A percentile compares a stretch with the other conserved stretches of the same genome.
Conservation (phyloP, 1,284 basidiomycete species). For the Meripilus lineatus region DNA sequence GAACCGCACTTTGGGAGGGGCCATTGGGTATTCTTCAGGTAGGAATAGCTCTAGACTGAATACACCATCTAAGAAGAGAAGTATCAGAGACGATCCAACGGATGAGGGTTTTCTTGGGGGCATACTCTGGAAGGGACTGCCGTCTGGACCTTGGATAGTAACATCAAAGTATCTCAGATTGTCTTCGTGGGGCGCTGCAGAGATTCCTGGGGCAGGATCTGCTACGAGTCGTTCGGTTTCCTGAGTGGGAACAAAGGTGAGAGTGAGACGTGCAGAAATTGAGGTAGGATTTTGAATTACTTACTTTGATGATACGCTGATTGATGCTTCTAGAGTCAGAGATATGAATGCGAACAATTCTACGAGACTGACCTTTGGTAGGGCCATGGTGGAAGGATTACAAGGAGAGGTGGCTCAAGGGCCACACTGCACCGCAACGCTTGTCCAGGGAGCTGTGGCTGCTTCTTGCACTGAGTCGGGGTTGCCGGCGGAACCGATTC, state of each 20-base stretch:
- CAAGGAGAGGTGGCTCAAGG: no score
- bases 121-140: constrained; percentile 92
- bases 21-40: constrained; percentile 99
- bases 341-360: not conserved
- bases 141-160: constrained; percentile 89
- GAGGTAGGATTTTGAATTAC: constrained; percentile 12
- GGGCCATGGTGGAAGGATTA: constrained; percentile 20
- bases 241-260: constrained; percentile 36
- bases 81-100: not conserved
- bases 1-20: constrained; percentile 97
- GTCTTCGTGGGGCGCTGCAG: constrained; percentile 92
- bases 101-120: constrained; percentile 13
- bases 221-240: constrained; percentile 96
- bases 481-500: no score
- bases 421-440: no score
- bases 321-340: constrained; percentile 8
- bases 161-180: constrained; percentile 99
- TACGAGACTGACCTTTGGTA: constrained; percentile 25
- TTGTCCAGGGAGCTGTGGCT: no score
- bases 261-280: constrained; percentile 6
- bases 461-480: no score
- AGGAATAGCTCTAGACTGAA: constrained; percentile 97
- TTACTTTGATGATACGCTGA: constrained; percentile 56
- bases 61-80: constrained; percentile 61
- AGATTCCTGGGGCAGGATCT: constrained; percentile 95